Evolutionary conservation across 1,284 basidiomycete genomes (phyloP).

Genomic region (Ustilago curta): DNA sequence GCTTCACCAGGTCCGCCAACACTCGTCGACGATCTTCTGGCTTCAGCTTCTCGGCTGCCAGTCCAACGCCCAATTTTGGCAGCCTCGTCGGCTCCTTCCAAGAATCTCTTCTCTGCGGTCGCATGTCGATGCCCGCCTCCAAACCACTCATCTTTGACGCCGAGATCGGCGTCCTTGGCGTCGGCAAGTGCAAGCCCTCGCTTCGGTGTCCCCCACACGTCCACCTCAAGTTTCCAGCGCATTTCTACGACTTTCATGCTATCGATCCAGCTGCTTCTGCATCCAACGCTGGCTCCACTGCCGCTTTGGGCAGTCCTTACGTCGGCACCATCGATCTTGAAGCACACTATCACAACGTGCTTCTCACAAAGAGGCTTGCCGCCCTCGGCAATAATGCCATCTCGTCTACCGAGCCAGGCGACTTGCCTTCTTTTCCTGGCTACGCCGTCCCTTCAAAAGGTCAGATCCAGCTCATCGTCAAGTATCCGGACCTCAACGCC

Average conservation of each 20-base stretch:
- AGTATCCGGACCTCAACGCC: conserved; percentile 70
- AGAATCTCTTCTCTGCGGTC: conserved; percentile 68
- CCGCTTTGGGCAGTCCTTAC: conserved; percentile 65
- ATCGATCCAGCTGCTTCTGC: conserved; percentile 16
- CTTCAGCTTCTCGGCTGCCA: conserved; percentile 23
- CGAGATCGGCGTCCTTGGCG: conserved; percentile 68
- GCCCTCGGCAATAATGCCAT: conserved; percentile 5
- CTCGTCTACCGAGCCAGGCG: background rate
- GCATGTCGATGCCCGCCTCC: conserved; percentile 66
- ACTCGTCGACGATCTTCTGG: conserved; percentile 38
- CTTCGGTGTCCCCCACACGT: conserved; percentile 68
- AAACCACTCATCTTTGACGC: conserved; percentile 68
- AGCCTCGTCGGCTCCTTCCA: conserved; percentile 70
- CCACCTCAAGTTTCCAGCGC: conserved; percentile 67
- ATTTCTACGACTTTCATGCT: conserved; percentile 65
- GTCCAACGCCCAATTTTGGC: conserved; percentile 48
- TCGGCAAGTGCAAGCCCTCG: conserved; percentile 49
- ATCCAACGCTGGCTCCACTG: conserved; percentile 18
- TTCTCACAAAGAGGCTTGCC: conserved; percentile 16
- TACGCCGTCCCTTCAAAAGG: conserved; percentile 72
- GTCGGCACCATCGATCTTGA: conserved; percentile 70
- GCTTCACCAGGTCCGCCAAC: conserved; percentile 29
- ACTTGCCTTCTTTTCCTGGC: conserved; percentile 70
- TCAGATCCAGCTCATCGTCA: conserved; percentile 73
- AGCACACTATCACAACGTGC: conserved; percentile 54